Evolutionary conservation across 257 asterid species (phyloP).

Genomic region (Jacaranda copaia): DNA sequence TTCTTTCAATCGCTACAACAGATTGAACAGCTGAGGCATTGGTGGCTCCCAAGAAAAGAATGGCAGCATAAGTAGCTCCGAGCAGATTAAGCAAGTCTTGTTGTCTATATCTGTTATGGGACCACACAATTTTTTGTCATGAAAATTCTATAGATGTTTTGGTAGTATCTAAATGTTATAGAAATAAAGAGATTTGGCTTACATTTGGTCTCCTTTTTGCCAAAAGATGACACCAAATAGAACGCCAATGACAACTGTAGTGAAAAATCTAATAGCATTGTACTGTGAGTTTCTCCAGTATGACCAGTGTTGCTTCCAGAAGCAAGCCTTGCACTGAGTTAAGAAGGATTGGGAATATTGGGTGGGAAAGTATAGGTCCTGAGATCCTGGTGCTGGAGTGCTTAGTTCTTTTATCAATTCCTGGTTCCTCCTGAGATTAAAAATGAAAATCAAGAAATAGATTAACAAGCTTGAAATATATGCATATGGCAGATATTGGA

Average conservation of each 20-base stretch:
- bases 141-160: background rate
- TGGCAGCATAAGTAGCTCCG: slow-evolving; percentile 71
- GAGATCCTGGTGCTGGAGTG: slow-evolving; percentile 50
- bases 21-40: slow-evolving; percentile 67
- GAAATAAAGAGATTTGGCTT: slow-evolving; percentile 36
- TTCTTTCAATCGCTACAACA: slow-evolving; percentile 64
- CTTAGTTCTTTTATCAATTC: slow-evolving; percentile 58
- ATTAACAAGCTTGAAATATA: background rate
- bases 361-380: slow-evolving; percentile 60
- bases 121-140: background rate
- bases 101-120: slow-evolving; percentile 48
- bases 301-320: slow-evolving; percentile 77
- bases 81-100: slow-evolving; percentile 66
- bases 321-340: slow-evolving; percentile 66
- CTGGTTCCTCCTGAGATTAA: slow-evolving; percentile 53
- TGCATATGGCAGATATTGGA: background rate
- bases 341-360: slow-evolving; percentile 59
- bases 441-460: slow-evolving; percentile 7
- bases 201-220: slow-evolving; percentile 62
- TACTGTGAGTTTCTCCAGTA: slow-evolving; percentile 76
- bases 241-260: slow-evolving; percentile 56
- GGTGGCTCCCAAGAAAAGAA: slow-evolving; percentile 67
- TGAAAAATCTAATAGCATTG: slow-evolving; percentile 62
- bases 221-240: slow-evolving; percentile 71
- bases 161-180: background rate